A percentile compares a stretch with the other conserved stretches of the same genome.
Evolutionary conservation across 1,284 basidiomycete species (phyloP).

Genomic region (Cutaneotrichosporon cavernicola): DNA sequence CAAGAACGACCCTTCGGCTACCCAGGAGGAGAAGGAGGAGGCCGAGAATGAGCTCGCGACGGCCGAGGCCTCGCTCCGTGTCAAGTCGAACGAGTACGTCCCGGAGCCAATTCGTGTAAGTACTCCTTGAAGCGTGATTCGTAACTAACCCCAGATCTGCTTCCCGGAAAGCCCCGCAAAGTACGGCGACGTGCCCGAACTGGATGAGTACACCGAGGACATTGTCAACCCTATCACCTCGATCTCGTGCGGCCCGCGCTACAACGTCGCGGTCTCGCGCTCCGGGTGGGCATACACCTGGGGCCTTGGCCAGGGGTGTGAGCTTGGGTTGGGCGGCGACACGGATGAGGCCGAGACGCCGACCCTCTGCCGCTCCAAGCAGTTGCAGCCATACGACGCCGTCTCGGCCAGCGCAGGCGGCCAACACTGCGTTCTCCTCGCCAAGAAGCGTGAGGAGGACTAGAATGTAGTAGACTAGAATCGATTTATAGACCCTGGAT

Average conservation of each 20-base stretch:
- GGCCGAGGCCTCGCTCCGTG: constrained; percentile 54
- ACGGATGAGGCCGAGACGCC: constrained; percentile 59
- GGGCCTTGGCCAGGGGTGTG: constrained; percentile 67
- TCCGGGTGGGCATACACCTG: constrained; percentile 79
- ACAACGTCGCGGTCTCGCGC: constrained; percentile 75
- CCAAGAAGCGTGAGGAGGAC: constrained; percentile 18
- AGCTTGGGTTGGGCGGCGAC: constrained; percentile 56
- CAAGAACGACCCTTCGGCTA: constrained; percentile 28
- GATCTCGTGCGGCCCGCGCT: constrained; percentile 74
- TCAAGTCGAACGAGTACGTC: constrained; percentile 62
- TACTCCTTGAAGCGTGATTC: not conserved
- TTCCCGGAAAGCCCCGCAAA: constrained; percentile 62
- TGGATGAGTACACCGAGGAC: constrained; percentile 52
- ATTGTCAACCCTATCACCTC: constrained; percentile 66
- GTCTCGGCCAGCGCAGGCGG: constrained; percentile 54
- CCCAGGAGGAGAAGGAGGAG: constrained; percentile 35
- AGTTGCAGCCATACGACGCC: constrained; percentile 52
- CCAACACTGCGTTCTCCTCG: constrained; percentile 55
- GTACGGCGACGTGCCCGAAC: constrained; percentile 54
- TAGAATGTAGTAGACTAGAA: not conserved
- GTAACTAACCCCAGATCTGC: constrained; percentile 52
- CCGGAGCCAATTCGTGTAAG: constrained; percentile 54
- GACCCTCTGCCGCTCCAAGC: constrained; percentile 61
- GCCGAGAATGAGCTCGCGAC: constrained; percentile 35
- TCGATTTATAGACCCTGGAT: not conserved